phyloP scores from a whole-genome alignment of 805 yeast genomes.

The Candida orba region DNA sequence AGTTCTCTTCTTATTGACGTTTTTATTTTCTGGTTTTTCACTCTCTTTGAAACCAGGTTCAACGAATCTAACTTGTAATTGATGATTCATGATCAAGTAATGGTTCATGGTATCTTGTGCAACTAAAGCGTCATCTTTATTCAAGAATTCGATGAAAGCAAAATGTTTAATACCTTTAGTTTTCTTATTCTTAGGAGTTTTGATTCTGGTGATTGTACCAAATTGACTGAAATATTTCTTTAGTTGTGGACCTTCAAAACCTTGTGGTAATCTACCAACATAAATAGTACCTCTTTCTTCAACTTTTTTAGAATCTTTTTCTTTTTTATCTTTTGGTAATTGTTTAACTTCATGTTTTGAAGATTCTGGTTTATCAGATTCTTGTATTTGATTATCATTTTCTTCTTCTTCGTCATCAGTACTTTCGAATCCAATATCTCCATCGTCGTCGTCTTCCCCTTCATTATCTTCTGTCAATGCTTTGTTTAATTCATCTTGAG shows the following conservation, averaged over 20 bases:
- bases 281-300: constrained; percentile 64
- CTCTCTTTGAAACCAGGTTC: constrained; percentile 36
- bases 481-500: constrained; percentile 9
- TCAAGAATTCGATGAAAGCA: constrained; percentile 80
- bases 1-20: neutral
- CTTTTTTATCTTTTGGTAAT: constrained; percentile 14
- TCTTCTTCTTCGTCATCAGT: constrained; percentile 22
- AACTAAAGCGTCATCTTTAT: constrained; percentile 68
- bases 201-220: constrained; percentile 73
- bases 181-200: constrained; percentile 81
- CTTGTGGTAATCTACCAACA: constrained; percentile 88
- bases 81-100: constrained; percentile 81
- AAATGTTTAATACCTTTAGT: constrained; percentile 89
- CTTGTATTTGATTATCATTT: constrained; percentile 22
- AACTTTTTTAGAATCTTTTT: constrained; percentile 11
- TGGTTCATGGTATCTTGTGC: constrained; percentile 97
- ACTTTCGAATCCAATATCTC: constrained; percentile 12
- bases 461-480: constrained; percentile 8
- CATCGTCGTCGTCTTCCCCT: constrained; percentile 2
- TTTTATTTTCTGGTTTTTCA: constrained; percentile 22
- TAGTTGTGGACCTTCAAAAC: constrained; percentile 76
- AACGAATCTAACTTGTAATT: constrained; percentile 61
- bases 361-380: constrained; percentile 14
- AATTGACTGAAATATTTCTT: constrained; percentile 82
- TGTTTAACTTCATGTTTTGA: constrained; percentile 20